phyloP scores from a whole-genome alignment of 495 filamentous ascomycete species.

The Trypethelium eluteriae region DNA sequence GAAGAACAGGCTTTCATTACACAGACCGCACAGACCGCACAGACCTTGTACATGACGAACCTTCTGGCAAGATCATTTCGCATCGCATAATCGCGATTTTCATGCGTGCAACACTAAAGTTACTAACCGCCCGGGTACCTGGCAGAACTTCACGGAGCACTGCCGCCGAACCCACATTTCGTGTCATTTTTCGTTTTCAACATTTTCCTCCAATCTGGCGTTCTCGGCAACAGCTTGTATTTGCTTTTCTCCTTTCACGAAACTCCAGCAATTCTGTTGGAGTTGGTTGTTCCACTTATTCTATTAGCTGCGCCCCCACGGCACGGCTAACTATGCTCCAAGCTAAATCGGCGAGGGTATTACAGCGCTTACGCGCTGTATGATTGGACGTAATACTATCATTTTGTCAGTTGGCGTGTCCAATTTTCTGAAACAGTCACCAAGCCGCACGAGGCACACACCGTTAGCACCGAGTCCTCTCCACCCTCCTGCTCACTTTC shows the following conservation, averaged over 20 bases:
- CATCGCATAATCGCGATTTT: not conserved
- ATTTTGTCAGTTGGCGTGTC: not conserved
- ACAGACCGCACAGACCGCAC: no score
- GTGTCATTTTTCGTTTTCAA: no score
- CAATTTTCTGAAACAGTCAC: not conserved
- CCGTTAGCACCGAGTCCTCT: slow-evolving; percentile 36
- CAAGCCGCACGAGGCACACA: slow-evolving; percentile 24
- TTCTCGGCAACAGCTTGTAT: no score
- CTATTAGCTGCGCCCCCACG: not conserved
- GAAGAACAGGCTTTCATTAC: no score
- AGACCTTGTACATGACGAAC: not conserved
- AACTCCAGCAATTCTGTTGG: not conserved
- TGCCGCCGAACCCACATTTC: no score
- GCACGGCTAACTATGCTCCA: not conserved
- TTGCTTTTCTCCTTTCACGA: not conserved
- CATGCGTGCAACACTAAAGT: no score
- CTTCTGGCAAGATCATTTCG: not conserved
- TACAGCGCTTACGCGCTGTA: slow-evolving; percentile 14
- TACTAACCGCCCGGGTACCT: no score
- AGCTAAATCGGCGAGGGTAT: not conserved
- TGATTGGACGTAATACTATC: slow-evolving; percentile 15
- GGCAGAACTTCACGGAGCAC: no score
- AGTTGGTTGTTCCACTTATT: not conserved
- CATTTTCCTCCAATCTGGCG: no score
- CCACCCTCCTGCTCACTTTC: slow-evolving; percentile 28